Conservation (phyloP, 2,329 filamentous ascomycete genomes). For the Sarocladium oryzae region DNA sequence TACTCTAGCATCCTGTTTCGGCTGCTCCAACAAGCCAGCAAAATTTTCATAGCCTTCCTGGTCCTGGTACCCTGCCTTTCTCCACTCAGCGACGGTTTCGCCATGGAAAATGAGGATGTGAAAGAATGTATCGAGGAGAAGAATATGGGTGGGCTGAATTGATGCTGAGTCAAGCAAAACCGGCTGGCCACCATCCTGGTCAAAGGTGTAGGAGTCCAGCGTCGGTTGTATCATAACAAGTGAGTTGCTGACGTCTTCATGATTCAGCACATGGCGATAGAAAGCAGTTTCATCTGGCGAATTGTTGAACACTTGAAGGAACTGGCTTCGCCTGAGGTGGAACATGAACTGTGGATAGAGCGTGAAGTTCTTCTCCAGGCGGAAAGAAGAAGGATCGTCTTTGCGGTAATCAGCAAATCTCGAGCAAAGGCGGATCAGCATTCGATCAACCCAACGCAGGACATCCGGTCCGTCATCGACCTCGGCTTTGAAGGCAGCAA, state of each 20-base stretch:
- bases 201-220: slow-evolving; percentile 93
- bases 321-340: slow-evolving; percentile 92
- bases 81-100: slow-evolving; percentile 96
- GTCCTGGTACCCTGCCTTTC: slow-evolving; percentile 95
- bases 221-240: slow-evolving; percentile 99
- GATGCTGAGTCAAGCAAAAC: slow-evolving; percentile 95
- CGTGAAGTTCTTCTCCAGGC: slow-evolving; percentile 97
- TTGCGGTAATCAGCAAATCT: slow-evolving; percentile 97
- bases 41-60: slow-evolving; percentile 99
- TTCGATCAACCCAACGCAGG: slow-evolving; percentile 93
- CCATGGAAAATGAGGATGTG: slow-evolving; percentile 99
- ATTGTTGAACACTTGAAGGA: slow-evolving; percentile 99
- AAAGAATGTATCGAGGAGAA: slow-evolving; percentile 97
- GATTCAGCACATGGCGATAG: slow-evolving; percentile 92
- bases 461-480: slow-evolving; percentile 99
- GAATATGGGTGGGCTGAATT: slow-evolving; percentile 88
- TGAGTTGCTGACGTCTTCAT: slow-evolving; percentile 94
- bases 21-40: slow-evolving; percentile 76
- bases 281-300: slow-evolving; percentile 99
- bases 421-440: slow-evolving; percentile 95
- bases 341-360: slow-evolving; percentile 99
- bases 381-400: slow-evolving; percentile 95
- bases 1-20: slow-evolving; percentile 94
- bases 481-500: slow-evolving; percentile 97
- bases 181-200: slow-evolving; percentile 85